Conservation (phyloP, 1,139 yeast genomes). For the Petasospora rhodanensis region DNA sequence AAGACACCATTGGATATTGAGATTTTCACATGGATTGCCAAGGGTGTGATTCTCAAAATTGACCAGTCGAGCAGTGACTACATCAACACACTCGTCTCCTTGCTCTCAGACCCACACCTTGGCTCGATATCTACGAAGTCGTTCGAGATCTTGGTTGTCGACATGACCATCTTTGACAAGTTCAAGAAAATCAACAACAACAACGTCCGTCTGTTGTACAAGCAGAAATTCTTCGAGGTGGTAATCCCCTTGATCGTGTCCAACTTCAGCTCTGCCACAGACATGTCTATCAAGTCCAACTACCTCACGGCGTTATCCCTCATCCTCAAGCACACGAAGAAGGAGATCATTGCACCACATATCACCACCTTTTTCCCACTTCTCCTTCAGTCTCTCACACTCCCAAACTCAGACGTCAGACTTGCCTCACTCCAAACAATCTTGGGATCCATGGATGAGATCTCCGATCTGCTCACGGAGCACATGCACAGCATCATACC, state of each 20-base stretch:
- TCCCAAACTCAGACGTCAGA: slow-evolving; percentile 41
- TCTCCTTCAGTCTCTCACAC: slow-evolving; percentile 57
- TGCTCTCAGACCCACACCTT: slow-evolving; percentile 31
- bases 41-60: slow-evolving; percentile 60
- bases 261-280: slow-evolving; percentile 30
- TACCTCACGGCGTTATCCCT: slow-evolving; percentile 64
- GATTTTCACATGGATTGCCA: slow-evolving; percentile 60
- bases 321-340: slow-evolving; percentile 61
- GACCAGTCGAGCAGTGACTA: slow-evolving; percentile 44
- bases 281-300: slow-evolving; percentile 35
- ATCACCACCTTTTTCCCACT: slow-evolving; percentile 64
- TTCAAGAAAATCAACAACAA: slow-evolving; percentile 51
- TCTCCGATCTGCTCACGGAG: slow-evolving; percentile 44
- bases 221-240: slow-evolving; percentile 68
- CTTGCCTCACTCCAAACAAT: slow-evolving; percentile 56
- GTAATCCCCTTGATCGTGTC: slow-evolving; percentile 46
- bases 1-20: slow-evolving; percentile 36
- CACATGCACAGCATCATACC: slow-evolving; percentile 59
- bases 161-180: slow-evolving; percentile 55
- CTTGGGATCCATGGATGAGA: slow-evolving; percentile 49
- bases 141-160: slow-evolving; percentile 62
- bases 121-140: slow-evolving; percentile 43
- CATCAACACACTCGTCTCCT: slow-evolving; percentile 32
- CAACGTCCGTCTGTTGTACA: slow-evolving; percentile 62
- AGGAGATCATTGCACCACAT: slow-evolving; percentile 56